Percentiles rank a stretch among this genome's conserved stretches.
These are phyloP conservation scores for Phytophthora syringae DNA, from an alignment of 352 stramenopile species.

Conservation along the genomic window DNA sequence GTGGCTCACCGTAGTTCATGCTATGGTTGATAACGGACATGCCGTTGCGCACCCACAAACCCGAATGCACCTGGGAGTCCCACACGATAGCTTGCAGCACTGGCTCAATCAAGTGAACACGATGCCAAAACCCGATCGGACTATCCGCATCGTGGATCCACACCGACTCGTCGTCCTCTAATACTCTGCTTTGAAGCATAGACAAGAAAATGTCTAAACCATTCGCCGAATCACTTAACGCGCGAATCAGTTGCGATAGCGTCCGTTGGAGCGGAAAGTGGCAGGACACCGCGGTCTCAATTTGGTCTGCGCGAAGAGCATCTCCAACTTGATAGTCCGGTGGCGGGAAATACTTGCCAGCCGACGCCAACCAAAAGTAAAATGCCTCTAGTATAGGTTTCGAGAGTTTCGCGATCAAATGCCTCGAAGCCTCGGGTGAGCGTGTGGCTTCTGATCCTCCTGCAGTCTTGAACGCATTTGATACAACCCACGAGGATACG, in stretches of 20 bases:
- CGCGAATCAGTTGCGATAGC: slow-evolving; percentile 75
- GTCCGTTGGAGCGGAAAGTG: slow-evolving; percentile 85
- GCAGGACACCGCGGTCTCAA: slow-evolving; percentile 73
- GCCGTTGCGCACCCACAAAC: slow-evolving; percentile 87
- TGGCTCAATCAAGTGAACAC: slow-evolving; percentile 78
- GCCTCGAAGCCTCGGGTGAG: slow-evolving; percentile 27
- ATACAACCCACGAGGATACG: slow-evolving; percentile 80
- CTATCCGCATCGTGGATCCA: slow-evolving; percentile 70
- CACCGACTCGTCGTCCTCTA: slow-evolving; percentile 35
- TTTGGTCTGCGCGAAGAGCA: slow-evolving; percentile 57
- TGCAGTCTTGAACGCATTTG: slow-evolving; percentile 75
- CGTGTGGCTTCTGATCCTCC: slow-evolving; percentile 26
- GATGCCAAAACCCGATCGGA: slow-evolving; percentile 83
- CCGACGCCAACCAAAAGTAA: slow-evolving; percentile 83
- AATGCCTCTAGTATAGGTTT: slow-evolving; percentile 77
- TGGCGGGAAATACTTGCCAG: slow-evolving; percentile 80
- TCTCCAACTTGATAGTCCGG: slow-evolving; percentile 64
- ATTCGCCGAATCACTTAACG: slow-evolving; percentile 60
- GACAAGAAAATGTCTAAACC: slow-evolving; percentile 68
- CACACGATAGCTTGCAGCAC: slow-evolving; percentile 86
- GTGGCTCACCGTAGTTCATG: slow-evolving; percentile 91
- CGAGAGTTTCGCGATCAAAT: slow-evolving; percentile 61
- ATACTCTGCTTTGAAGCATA: slow-evolving; percentile 47
- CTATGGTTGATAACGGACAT: slow-evolving; percentile 88
- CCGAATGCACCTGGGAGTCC: slow-evolving; percentile 86